Percentiles rank a stretch among this genome's conserved stretches.
These are phyloP conservation scores for Mortierella sp. DNA, from an alignment of 371 early-diverging fungal species.

Conservation along the genomic window DNA sequence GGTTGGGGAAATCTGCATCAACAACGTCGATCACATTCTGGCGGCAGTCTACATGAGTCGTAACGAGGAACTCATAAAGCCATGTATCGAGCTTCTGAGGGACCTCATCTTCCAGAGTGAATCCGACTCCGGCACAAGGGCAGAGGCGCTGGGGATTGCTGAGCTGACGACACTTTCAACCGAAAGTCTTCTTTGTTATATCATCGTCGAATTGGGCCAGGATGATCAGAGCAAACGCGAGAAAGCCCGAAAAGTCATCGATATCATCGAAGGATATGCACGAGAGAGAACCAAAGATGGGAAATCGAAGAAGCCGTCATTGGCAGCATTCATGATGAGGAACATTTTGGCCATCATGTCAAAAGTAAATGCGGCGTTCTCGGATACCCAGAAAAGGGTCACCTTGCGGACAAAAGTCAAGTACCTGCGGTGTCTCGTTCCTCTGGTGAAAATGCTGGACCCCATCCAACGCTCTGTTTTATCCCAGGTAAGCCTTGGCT, in stretches of 20 bases:
- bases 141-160: slow-evolving; percentile 7
- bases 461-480: slow-evolving; percentile 38
- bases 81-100: slow-evolving; percentile 23
- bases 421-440: slow-evolving; percentile 28
- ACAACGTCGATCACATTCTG: slow-evolving; percentile 32
- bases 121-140: slow-evolving; percentile 3
- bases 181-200: slow-evolving; percentile 18
- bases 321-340: slow-evolving; percentile 30
- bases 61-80: slow-evolving; percentile 7
- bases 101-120: slow-evolving; percentile 16
- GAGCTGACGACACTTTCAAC: slow-evolving; percentile 26
- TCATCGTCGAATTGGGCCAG: slow-evolving; percentile 32
- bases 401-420: slow-evolving; percentile 28
- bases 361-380: slow-evolving; percentile 26
- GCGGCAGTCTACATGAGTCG: slow-evolving; percentile 26
- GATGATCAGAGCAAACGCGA: slow-evolving; percentile 18
- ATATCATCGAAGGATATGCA: slow-evolving; percentile 19
- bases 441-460: slow-evolving; percentile 22
- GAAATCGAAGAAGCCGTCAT: slow-evolving; percentile 16
- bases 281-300: slow-evolving; percentile 11
- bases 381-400: slow-evolving; percentile 11
- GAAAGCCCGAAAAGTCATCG: slow-evolving; percentile 19
- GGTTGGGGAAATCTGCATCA: slow-evolving; percentile 24
- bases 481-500: slow-evolving; percentile 22
- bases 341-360: slow-evolving; percentile 44